phyloP scores from a whole-genome alignment of 768 basidiomycete genomes.

The Hypsizygus marmoreus region DNA sequence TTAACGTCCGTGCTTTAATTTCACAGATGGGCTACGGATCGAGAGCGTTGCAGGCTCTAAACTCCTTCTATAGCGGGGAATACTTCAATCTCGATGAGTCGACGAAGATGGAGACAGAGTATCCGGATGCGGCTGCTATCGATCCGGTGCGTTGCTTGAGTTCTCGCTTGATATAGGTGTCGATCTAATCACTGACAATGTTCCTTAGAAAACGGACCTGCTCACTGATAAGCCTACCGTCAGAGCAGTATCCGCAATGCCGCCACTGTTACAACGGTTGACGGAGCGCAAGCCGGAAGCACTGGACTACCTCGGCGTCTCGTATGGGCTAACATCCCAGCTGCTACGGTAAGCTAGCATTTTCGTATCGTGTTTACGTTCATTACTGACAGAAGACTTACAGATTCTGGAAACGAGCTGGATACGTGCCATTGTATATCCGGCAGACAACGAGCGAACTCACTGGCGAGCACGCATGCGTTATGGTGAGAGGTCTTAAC shows the following conservation, averaged over 20 bases:
- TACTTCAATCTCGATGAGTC: slow-evolving; percentile 85
- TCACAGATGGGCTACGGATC: slow-evolving; percentile 95
- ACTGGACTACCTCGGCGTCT: slow-evolving; percentile 94
- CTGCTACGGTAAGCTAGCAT: slow-evolving; percentile 76
- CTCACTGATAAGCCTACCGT: slow-evolving; percentile 79
- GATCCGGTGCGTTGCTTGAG: slow-evolving; percentile 37
- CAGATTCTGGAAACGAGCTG: slow-evolving; percentile 95
- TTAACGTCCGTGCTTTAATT: slow-evolving; percentile 8
- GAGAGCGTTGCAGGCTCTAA: slow-evolving; percentile 82
- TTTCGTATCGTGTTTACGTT: too few relatives aligned
- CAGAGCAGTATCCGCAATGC: slow-evolving; percentile 78
- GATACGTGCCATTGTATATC: slow-evolving; percentile 89
- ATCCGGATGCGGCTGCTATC: slow-evolving; percentile 58
- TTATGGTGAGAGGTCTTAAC: slow-evolving; percentile 89
- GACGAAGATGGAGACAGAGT: slow-evolving; percentile 48
- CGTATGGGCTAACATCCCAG: slow-evolving; percentile 89
- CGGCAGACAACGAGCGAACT: slow-evolving; percentile 93
- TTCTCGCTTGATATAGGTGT: neutral
- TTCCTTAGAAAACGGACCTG: slow-evolving; percentile 44
- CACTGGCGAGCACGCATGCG: slow-evolving; percentile 95
- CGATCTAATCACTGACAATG: neutral
- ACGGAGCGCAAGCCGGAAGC: slow-evolving; percentile 87
- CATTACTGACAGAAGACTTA: too few relatives aligned
- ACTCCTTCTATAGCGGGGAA: slow-evolving; percentile 92
- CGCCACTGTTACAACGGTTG: slow-evolving; percentile 87